Conservation (phyloP, 1,284 basidiomycete species). For the Marasmius oreades region DNA sequence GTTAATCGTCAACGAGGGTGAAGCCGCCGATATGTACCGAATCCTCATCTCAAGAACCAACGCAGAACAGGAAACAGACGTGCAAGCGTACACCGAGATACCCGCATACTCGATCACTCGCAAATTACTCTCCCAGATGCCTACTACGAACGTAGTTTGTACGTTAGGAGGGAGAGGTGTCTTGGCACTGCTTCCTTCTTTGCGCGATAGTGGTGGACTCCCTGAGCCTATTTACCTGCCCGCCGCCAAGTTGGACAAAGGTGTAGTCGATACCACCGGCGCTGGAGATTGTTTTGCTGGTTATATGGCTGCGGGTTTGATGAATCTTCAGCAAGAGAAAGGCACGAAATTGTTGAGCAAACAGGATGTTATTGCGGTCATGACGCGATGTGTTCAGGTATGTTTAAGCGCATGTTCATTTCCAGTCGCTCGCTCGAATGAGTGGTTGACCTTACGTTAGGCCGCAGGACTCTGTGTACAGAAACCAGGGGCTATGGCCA, state of each 20-base stretch:
- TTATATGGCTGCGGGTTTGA: constrained; percentile 51
- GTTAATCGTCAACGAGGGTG: constrained; percentile 53
- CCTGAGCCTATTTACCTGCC: constrained; percentile 36
- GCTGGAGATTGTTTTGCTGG: constrained; percentile 61
- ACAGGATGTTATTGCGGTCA: constrained; percentile 29
- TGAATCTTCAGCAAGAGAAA: constrained; percentile 31
- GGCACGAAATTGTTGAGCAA: constrained; percentile 24
- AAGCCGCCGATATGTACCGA: constrained; percentile 38
- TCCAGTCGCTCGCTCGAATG: too few relatives aligned
- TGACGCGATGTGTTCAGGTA: constrained; percentile 40
- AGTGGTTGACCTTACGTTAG: constrained; percentile 22
- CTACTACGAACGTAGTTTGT: constrained; percentile 46
- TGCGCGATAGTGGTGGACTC: constrained; percentile 14
- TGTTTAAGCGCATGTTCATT: constrained; percentile 5
- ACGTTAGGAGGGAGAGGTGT: constrained; percentile 52
- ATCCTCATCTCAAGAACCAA: constrained; percentile 18
- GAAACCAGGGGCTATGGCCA: constrained; percentile 50
- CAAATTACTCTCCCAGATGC: constrained; percentile 19
- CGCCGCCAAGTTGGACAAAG: constrained; percentile 38
- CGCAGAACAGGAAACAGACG: background rate
- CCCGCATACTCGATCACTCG: constrained; percentile 11
- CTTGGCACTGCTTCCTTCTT: constrained; percentile 31
- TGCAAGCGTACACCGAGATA: constrained; percentile 9
- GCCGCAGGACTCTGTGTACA: constrained; percentile 59
- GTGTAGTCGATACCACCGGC: constrained; percentile 50